Conservation (phyloP, 345 rosid genomes). For the Rhodamnia argentea region DNA sequence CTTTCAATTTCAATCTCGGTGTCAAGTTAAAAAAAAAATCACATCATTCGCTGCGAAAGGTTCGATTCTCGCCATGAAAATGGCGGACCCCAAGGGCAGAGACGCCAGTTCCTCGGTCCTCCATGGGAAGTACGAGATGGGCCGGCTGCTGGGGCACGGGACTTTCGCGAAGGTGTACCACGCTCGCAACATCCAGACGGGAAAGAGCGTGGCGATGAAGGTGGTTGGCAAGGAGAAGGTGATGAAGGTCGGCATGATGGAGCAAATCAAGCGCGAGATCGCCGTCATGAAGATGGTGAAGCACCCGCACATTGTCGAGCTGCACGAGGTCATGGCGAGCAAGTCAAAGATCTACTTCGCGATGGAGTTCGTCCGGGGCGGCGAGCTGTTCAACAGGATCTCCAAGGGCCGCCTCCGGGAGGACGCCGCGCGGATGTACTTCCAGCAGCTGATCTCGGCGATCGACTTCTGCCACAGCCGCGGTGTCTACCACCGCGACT, state of each 20-base stretch:
- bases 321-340: slow-evolving; percentile 92
- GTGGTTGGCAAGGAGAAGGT: slow-evolving; percentile 86
- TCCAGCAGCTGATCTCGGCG: slow-evolving; percentile 76
- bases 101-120: slow-evolving; percentile 26
- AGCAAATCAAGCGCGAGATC: slow-evolving; percentile 84
- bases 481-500: slow-evolving; percentile 83
- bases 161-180: slow-evolving; percentile 88
- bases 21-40: background rate
- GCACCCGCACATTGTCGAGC: slow-evolving; percentile 76
- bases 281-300: slow-evolving; percentile 92
- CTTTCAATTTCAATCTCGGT: background rate
- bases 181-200: slow-evolving; percentile 43
- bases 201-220: slow-evolving; percentile 76
- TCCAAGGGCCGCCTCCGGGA: slow-evolving; percentile 63
- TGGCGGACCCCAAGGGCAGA: slow-evolving; percentile 8
- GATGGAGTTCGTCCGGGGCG: slow-evolving; percentile 89
- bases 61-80: background rate
- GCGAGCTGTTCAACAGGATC: slow-evolving; percentile 66
- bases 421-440: slow-evolving; percentile 63
- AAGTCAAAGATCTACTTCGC: slow-evolving; percentile 90
- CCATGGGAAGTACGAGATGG: slow-evolving; percentile 82
- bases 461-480: slow-evolving; percentile 91
- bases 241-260: slow-evolving; percentile 77
- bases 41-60: background rate
- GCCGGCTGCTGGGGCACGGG: slow-evolving; percentile 76